Evolutionary conservation across 306 rosid genomes (phyloP).

Genomic region (Prunus armeniaca): DNA sequence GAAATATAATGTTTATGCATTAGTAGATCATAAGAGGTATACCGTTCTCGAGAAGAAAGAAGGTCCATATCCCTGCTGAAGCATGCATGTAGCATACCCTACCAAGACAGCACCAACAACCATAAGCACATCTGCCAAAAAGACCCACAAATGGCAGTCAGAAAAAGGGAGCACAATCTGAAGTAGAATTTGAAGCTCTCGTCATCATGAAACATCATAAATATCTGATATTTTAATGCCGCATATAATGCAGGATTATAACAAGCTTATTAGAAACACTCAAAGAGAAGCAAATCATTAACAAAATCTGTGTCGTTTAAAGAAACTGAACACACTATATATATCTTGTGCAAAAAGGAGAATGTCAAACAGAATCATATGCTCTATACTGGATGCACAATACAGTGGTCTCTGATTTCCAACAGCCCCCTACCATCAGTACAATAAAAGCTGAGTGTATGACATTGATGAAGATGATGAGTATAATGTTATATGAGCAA

Average conservation of each 20-base stretch:
- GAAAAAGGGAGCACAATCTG: slow-evolving; percentile 4
- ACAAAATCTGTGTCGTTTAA: neutral
- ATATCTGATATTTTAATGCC: neutral
- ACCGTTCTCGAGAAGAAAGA: slow-evolving; percentile 58
- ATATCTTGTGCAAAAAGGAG: neutral
- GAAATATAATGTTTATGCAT: slow-evolving; percentile 14
- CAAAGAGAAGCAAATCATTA: neutral
- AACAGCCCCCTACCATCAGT: too few relatives aligned
- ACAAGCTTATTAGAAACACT: neutral
- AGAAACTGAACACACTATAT: neutral
- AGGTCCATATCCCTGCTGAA: slow-evolving; percentile 84
- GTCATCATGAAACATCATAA: neutral
- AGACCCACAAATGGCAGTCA: slow-evolving; percentile 14
- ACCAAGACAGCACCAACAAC: slow-evolving; percentile 78
- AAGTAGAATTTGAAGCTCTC: slow-evolving; percentile 1
- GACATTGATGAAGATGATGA: neutral
- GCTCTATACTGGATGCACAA: neutral
- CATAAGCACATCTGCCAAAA: slow-evolving; percentile 81
- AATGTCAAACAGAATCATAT: neutral
- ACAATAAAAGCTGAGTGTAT: neutral
- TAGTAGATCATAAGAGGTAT: slow-evolving; percentile 17
- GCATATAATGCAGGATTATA: neutral
- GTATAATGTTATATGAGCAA: neutral
- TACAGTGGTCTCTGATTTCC: neutral
- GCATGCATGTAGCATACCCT: slow-evolving; percentile 86